phyloP scores from a whole-genome alignment of 164 flowering plant genomes.

The Aristolochia fimbriata region DNA sequence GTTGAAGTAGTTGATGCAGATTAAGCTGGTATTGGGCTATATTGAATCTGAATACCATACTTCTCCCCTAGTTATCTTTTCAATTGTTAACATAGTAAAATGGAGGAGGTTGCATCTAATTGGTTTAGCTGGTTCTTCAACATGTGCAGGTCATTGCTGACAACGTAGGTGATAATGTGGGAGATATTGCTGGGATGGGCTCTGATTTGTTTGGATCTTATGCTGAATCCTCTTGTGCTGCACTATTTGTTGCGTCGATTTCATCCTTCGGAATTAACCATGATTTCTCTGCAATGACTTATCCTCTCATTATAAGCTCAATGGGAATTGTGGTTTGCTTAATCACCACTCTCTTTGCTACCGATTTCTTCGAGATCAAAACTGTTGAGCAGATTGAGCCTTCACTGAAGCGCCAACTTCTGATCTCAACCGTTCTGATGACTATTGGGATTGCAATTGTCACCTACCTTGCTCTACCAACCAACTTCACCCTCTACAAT shows the following conservation, averaged over 20 bases:
- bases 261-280: constrained; percentile 14
- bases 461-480: constrained; percentile 10
- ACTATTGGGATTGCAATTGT: constrained; percentile 14
- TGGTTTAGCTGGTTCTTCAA: too few species aligned
- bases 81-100: too few species aligned
- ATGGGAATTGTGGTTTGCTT: constrained; percentile 15
- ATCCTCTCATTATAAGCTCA: constrained; percentile 14
- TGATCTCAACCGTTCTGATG: constrained; percentile 13
- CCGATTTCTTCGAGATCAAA: constrained; percentile 12
- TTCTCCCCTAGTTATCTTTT: too few species aligned
- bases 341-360: constrained; percentile 13
- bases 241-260: constrained; percentile 14
- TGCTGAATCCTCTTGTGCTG: constrained; percentile 16
- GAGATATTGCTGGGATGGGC: constrained; percentile 21
- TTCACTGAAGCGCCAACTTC: constrained; percentile 11
- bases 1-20: too few species aligned
- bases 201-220: constrained; percentile 17
- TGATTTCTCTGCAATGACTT: constrained; percentile 13
- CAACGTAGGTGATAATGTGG: constrained; percentile 18
- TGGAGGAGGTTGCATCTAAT: too few species aligned
- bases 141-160: constrained; percentile 16
- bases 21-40: too few species aligned
- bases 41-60: too few species aligned
- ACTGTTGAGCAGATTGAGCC: constrained; percentile 10
- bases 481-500: constrained; percentile 31